Evolutionary conservation across 805 yeast genomes (phyloP).

Genomic region (Ogataea pini): DNA sequence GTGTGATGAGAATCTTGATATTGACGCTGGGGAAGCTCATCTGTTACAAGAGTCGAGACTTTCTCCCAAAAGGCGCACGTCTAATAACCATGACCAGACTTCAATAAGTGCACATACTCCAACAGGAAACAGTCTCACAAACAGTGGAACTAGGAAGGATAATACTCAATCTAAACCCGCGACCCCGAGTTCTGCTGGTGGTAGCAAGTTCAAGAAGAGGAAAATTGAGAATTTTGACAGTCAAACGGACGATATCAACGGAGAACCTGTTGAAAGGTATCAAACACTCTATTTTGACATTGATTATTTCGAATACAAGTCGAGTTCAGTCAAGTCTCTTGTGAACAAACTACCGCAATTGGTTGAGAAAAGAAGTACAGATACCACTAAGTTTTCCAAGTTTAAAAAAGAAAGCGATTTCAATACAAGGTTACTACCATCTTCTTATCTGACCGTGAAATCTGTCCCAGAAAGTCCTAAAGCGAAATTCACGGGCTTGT

Average conservation of each 20-base stretch:
- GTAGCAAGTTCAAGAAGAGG: conserved; percentile 38
- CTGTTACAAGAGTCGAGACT: conserved; percentile 37
- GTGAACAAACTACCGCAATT: conserved; percentile 28
- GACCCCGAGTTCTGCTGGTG: conserved; percentile 38
- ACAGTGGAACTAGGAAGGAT: conserved; percentile 12
- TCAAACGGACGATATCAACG: conserved; percentile 44
- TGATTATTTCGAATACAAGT: conserved; percentile 47
- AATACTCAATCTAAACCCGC: conserved; percentile 14
- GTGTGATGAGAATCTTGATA: conserved; percentile 54
- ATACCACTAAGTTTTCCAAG: conserved; percentile 20
- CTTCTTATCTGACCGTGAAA: conserved; percentile 41
- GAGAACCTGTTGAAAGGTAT: conserved; percentile 45
- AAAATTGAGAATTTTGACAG: conserved; percentile 29
- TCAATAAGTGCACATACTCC: conserved; percentile 7
- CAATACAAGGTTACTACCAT: conserved; percentile 21
- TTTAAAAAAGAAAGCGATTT: conserved; percentile 25
- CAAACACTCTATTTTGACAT: conserved; percentile 54
- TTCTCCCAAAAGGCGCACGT: conserved; percentile 35
- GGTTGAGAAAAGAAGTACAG: conserved; percentile 21
- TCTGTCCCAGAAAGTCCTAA: conserved; percentile 58
- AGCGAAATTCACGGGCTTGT: conserved; percentile 65
- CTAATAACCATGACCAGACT: conserved; percentile 18
- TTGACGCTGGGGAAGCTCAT: conserved; percentile 42
- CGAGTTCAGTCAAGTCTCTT: conserved; percentile 35
- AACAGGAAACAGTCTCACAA: not conserved